Evolutionary conservation across 352 stramenopile species (phyloP).

Genomic region (Phytophthora pistaciae): DNA sequence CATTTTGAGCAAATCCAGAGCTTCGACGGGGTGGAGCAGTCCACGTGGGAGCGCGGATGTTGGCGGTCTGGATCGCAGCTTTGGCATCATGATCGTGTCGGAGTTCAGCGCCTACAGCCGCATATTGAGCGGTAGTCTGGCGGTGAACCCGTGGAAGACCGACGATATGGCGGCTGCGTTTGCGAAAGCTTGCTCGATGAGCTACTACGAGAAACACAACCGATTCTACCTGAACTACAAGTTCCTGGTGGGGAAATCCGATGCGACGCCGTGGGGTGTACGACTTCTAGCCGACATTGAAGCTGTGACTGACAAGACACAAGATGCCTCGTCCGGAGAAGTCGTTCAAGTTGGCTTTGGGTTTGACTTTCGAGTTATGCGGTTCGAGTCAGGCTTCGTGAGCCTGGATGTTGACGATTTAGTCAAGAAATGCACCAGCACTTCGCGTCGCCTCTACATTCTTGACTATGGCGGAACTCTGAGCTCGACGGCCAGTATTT

Average conservation of each 20-base stretch:
- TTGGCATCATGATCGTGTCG: conserved; percentile 94
- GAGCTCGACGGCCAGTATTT: conserved; percentile 69
- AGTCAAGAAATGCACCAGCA: conserved; percentile 77
- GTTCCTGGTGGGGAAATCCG: conserved; percentile 87
- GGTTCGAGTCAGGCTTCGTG: conserved; percentile 95
- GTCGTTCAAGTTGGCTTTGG: conserved; percentile 94
- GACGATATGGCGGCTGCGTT: conserved; percentile 84
- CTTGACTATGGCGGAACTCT: conserved; percentile 99
- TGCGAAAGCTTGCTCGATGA: conserved; percentile 75
- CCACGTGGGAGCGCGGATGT: conserved; percentile 27
- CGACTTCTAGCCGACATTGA: conserved; percentile 97
- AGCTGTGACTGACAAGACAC: conserved; percentile 58
- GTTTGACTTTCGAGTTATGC: conserved; percentile 96
- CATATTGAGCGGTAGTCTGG: conserved; percentile 96
- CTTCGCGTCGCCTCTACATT: conserved; percentile 91
- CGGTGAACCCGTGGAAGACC: conserved; percentile 98
- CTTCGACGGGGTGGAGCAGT: conserved; percentile 36
- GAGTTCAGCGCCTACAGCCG: conserved; percentile 97
- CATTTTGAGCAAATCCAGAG: conserved; percentile 43
- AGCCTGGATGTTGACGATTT: conserved; percentile 92
- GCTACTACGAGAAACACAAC: conserved; percentile 80
- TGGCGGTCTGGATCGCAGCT: conserved; percentile 41
- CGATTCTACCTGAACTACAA: conserved; percentile 82
- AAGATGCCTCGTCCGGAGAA: conserved; percentile 53
- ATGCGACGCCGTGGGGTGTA: conserved; percentile 92